A percentile compares a stretch with the other conserved stretches of the same genome.
Evolutionary conservation across 306 rosid species (phyloP).

Genomic region (Cercis canadensis): DNA sequence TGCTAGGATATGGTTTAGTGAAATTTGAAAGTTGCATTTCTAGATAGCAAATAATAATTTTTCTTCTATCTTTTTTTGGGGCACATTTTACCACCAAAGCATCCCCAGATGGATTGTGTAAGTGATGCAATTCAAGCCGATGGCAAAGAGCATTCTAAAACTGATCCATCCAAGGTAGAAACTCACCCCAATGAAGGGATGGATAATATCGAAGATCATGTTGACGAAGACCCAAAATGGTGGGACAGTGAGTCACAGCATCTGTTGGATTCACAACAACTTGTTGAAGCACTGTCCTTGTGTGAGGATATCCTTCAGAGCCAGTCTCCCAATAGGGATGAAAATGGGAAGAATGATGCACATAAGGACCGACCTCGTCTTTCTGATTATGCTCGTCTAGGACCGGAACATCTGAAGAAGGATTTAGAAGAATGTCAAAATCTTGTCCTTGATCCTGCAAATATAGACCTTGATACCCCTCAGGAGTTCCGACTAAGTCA

Average conservation of each 20-base stretch:
- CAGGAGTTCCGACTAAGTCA: conserved; percentile 82
- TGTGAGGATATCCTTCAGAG: conserved; percentile 80
- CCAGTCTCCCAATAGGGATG: conserved; percentile 72
- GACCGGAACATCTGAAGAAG: conserved; percentile 76
- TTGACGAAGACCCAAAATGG: conserved; percentile 72
- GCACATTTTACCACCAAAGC: conserved; percentile 29
- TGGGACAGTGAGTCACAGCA: conserved; percentile 89
- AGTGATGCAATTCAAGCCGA: conserved; percentile 56
- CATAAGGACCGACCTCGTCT: conserved; percentile 49
- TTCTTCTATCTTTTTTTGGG: conserved; percentile 15
- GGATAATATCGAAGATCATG: conserved; percentile 44
- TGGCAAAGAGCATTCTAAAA: conserved; percentile 38
- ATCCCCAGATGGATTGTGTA: conserved; percentile 30
- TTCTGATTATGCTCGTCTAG: conserved; percentile 69
- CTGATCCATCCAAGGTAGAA: conserved; percentile 39
- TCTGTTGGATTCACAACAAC: conserved; percentile 78
- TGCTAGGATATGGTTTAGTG: too few relatives aligned
- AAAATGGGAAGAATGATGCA: conserved; percentile 41
- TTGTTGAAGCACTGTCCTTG: conserved; percentile 71
- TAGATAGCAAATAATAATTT: conserved; percentile 33
- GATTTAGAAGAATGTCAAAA: conserved; percentile 84
- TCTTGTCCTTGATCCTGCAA: conserved; percentile 59
- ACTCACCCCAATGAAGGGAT: conserved; percentile 39
- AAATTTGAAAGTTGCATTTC: too few relatives aligned
- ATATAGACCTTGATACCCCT: conserved; percentile 66